Base-by-base conservation (phyloP, 2,329 filamentous ascomycete species). In the Sporothrix phasma region DNA sequence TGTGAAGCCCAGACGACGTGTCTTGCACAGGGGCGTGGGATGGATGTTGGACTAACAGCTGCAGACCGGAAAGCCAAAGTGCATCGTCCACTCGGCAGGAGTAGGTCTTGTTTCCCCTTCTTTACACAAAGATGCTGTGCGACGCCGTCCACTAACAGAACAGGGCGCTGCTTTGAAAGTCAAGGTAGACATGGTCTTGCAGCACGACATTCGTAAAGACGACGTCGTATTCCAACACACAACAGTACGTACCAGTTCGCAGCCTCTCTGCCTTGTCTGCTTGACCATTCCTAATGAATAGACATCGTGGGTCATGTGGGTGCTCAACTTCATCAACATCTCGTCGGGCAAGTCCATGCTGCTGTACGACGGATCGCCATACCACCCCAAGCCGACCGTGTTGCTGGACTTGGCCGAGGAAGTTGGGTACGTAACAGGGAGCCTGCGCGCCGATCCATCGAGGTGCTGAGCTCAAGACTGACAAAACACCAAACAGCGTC, bases 311-410 rank as follows among this genome's bases (percentile, higher is more conserved):
- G 41, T 67, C 1, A 67, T 67, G 66, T 67, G 66, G 62, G 65
- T 64, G 3, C 39, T 67, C n/a, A 61, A 65, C 29, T 63, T 68
- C 22, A 58, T 58, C 10, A 61, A 64, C 19, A 54, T 68, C n/a
- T 59, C 62, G 5, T 62, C 61, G 1, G 67, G 67, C 15, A 63
- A 62, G 34, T 63, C 56, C 5, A 65, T 67, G 46, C 62, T 10
- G 67, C 69, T 7, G n/a, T 70, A 69, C 46, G 67, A 70, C 31
- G 69, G 69, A 5, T 67, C 65, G 7, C 69, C 69, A 3, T 61
- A 66, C 15, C 56, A 64, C 10, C 68, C 67, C 0, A 49, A 59
- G 15, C 51, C 65, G 5, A 62, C 61, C 6, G 41, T 60, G 0
- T 34, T 69, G 13, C 37, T 68, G 7, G 61, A 63, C 29, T 51